Evolutionary conservation across 129 eudicot species (phyloP).

Genomic region (Sambucus nigra): DNA sequence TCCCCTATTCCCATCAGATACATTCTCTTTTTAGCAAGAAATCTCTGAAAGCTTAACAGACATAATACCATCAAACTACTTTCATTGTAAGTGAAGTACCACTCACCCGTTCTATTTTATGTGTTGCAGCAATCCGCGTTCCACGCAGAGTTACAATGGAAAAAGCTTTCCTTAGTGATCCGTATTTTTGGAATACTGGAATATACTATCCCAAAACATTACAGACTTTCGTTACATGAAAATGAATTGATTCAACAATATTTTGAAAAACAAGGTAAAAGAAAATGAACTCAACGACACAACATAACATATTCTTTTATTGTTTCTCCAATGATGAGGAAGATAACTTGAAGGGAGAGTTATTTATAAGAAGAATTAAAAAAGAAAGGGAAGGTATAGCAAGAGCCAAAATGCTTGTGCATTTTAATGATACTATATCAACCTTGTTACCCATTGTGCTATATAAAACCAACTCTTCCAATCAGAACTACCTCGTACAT

Average conservation of each 20-base stretch:
- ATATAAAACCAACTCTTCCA: too few relatives aligned
- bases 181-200: background rate
- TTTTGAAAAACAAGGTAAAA: too few relatives aligned
- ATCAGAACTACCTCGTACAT: too few relatives aligned
- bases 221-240: background rate
- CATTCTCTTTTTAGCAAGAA: background rate
- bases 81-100: background rate
- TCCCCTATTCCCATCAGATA: too few relatives aligned
- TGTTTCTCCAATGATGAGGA: background rate
- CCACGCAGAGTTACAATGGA: background rate
- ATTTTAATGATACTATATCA: too few relatives aligned
- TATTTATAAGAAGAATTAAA: background rate
- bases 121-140: background rate
- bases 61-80: background rate
- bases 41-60: background rate
- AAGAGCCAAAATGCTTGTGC: too few relatives aligned
- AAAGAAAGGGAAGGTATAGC: too few relatives aligned
- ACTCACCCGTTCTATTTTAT: background rate
- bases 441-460: too few relatives aligned
- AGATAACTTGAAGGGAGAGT: background rate
- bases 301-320: too few relatives aligned
- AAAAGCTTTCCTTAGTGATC: background rate
- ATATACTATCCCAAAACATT: background rate
- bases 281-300: too few relatives aligned
- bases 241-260: background rate